A percentile compares a stretch with the other conserved stretches of the same genome.
Conservation (phyloP, 2,329 filamentous ascomycete genomes). For the Sporothrix curviconia region DNA sequence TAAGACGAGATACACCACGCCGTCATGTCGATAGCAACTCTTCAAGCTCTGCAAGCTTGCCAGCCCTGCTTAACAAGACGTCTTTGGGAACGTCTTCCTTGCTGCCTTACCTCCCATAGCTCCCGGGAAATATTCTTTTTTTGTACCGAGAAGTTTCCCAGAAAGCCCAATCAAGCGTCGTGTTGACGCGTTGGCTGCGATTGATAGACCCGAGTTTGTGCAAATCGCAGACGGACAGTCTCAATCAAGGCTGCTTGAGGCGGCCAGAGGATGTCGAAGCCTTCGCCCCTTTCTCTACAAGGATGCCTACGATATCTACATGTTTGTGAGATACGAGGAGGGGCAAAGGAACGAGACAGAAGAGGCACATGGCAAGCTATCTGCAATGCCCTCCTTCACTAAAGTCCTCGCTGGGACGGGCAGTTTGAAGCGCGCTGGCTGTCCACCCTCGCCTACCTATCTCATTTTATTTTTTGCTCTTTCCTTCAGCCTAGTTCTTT, state of each 20-base stretch:
- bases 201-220: constrained; percentile 9
- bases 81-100: background rate
- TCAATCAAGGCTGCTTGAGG: background rate
- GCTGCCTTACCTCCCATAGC: background rate
- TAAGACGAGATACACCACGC: background rate
- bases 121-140: constrained; percentile 17
- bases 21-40: no score
- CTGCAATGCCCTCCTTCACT: background rate
- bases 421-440: background rate
- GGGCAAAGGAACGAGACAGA: background rate
- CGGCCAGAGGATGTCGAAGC: no score
- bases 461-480: background rate
- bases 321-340: background rate
- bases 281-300: background rate
- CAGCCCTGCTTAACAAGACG: background rate
- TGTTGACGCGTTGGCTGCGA: constrained; percentile 4
- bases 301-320: background rate
- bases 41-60: background rate
- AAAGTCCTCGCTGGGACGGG: background rate
- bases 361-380: background rate
- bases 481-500: background rate
- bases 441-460: background rate
- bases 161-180: constrained; percentile 6
- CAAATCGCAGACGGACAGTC: background rate
- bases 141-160: constrained; percentile 11